Evolutionary conservation across 2,329 filamentous ascomycete species (phyloP), one percentile per base, ranked within the genome.

Genomic region (Calonectria hawksworthii): DNA sequence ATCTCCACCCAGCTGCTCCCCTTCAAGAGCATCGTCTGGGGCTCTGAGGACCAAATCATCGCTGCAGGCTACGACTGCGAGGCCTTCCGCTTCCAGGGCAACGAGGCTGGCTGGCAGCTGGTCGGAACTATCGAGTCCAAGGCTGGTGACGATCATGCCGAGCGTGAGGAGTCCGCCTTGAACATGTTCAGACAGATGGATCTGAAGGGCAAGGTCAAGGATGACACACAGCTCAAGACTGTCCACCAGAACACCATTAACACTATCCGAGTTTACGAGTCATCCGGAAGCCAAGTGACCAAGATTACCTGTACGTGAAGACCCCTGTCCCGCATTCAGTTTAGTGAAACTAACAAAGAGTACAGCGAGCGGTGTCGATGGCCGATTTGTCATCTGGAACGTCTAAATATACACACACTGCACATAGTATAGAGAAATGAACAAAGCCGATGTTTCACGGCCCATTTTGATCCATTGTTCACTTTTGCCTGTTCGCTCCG

Each of bases 161-260:
- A 88, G 74, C 91, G 94, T 38, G 97, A 99, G 86, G 97, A 99
- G 85, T 97, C 94, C 78, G 97, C 97, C 30, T 88, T 98, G 84
- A 98, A 99, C 86, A 98, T 99, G 95, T 99, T 99, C 88, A 92
- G 93, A 82, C 96, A 98, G 88, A 99, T 99, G 97, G 97, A 99
- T 86, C 90, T 99, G 78, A 98, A 97, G 90, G 97, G 97, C 76
- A 98, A 98, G 87, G 88, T 90, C 71, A 95, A 95, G 83, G 96
- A 98, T 82, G 96, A 99, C 84, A 98, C 96, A 5, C 95, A 98
- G 87, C 90, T 99, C 80, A 97, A 95, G 87, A 99, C 97, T 14
- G 92, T 97, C 61, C 97, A 99, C 86, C 97, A 99, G 85, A 99
- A 99, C 87, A 98, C 96, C 32, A 95, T 99, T 83, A 95, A 92